A percentile compares a stretch with the other conserved stretches of the same genome.
phyloP scores from a whole-genome alignment of 108 stramenopile species.

The Seminavis robusta region DNA sequence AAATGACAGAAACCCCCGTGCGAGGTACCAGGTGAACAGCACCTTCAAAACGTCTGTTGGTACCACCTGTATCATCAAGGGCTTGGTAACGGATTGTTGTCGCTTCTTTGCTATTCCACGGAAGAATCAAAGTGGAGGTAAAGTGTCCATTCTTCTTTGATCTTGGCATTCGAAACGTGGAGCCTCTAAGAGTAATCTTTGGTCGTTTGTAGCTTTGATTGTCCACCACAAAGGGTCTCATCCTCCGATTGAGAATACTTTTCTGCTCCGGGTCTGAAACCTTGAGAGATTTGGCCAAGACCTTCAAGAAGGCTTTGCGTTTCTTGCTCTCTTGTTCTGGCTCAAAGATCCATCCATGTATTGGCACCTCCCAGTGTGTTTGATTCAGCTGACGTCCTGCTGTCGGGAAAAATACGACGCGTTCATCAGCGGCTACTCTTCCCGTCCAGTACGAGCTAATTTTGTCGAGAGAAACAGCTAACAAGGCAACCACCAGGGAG shows the following conservation, averaged over 20 bases:
- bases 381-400: conserved; percentile 8
- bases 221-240: conserved; percentile 36
- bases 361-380: conserved; percentile 26
- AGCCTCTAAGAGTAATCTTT: conserved; percentile 3
- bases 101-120: conserved; percentile 1
- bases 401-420: conserved; percentile 42
- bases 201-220: conserved; percentile 30
- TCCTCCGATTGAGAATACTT: conserved; percentile 16
- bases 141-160: conserved; percentile 41
- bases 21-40: conserved; percentile 18
- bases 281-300: conserved; percentile 22
- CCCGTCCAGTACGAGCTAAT: conserved; percentile 4
- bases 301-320: conserved; percentile 19
- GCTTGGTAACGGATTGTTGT: conserved; percentile 10
- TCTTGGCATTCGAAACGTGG: conserved; percentile 9
- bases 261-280: conserved; percentile 10
- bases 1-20: conserved; percentile 30
- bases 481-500: too few species aligned
- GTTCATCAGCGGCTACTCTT: conserved; percentile 33
- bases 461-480: not conserved
- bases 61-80: not conserved
- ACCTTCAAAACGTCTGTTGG: conserved; percentile 14
- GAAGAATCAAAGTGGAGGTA: not conserved
- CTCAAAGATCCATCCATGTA: conserved; percentile 47
- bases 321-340: conserved; percentile 26